Percentiles rank a stretch among this genome's conserved stretches.
Conservation (phyloP, 2,329 filamentous ascomycete genomes). For the Escovopsis sp. region DNA sequence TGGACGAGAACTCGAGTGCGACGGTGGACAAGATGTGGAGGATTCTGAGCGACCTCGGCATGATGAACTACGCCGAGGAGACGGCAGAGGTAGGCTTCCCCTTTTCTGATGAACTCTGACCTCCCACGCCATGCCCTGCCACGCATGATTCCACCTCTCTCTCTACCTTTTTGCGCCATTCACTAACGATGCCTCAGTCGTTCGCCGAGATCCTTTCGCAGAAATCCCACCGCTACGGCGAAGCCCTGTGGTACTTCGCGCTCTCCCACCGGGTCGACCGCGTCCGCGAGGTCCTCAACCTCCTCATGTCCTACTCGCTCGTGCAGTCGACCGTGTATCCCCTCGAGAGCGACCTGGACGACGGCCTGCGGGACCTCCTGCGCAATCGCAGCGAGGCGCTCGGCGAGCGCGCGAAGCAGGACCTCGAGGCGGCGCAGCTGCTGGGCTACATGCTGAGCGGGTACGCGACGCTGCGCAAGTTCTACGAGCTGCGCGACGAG, state of each 20-base stretch:
- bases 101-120: too few species aligned
- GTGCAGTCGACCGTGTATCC: slow-evolving; percentile 75
- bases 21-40: slow-evolving; percentile 72
- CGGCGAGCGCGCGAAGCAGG: slow-evolving; percentile 54
- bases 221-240: slow-evolving; percentile 63
- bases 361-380: slow-evolving; percentile 53
- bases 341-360: slow-evolving; percentile 53
- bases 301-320: slow-evolving; percentile 75
- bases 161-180: not conserved
- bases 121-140: not conserved
- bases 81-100: slow-evolving; percentile 59
- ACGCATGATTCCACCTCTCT: not conserved
- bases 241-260: slow-evolving; percentile 81
- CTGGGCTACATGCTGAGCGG: slow-evolving; percentile 78
- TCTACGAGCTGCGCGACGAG: slow-evolving; percentile 72
- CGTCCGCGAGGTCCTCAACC: slow-evolving; percentile 71
- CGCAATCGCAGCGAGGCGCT: slow-evolving; percentile 57
- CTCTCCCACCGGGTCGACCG: slow-evolving; percentile 65
- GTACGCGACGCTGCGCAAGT: slow-evolving; percentile 79
- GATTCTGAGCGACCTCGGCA: slow-evolving; percentile 61
- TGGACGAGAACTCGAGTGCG: slow-evolving; percentile 49
- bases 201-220: slow-evolving; percentile 67
- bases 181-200: slow-evolving; percentile 32
- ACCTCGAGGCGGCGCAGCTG: slow-evolving; percentile 68
- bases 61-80: slow-evolving; percentile 63